Base-by-base conservation (phyloP, 257 asterid species). In the Cinchona pubescens region DNA sequence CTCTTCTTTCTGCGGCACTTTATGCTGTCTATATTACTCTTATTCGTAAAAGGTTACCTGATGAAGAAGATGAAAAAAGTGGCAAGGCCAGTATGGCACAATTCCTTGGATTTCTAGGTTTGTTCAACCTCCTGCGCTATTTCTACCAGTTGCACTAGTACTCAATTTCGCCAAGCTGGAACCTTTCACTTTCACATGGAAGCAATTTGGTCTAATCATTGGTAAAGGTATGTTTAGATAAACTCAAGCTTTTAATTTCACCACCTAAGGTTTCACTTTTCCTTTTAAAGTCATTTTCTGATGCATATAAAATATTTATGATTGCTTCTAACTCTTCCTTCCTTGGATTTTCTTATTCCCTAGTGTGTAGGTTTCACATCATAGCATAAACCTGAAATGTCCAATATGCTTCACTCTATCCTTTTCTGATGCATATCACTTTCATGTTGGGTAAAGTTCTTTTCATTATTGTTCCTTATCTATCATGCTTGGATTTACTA, bases 31-130 rank as follows among this genome's bases (percentile, higher is more conserved):
- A 95, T 72, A 87, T 91, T 75, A 92, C 96, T 69, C 88, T 95
- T 25, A 90, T 95, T 75, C 95, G 99, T 74, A 87, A 84, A 75
- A 90, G 87, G 71, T 65, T 95, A 67, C 98, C 99, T 2, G 99
- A 92, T 82, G 95, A 90, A 55, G 98, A 91, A 67, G 95, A 90
- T 49, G 82, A 78, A 59, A 80, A 78, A 67, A 81, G 74, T 64
- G 96, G 94, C 58, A 86, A 29, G 63, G 92, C 83, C 61, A 95
- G 98, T 81, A 92, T 90, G 98, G 97, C 97, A 6, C 97, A 91
- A 46, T 92, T 95, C 82, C 98, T 95, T 77, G 99, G 99, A 67
- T 95, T 80, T 87, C 73, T 95, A 78, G 99, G 98, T 56, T 82
- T 92, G 77, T 95, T 91, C 87, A 95, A 95, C 85, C 71, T 92